Conservation (phyloP, 768 basidiomycete genomes). For the Pulveroboletus sp. region DNA sequence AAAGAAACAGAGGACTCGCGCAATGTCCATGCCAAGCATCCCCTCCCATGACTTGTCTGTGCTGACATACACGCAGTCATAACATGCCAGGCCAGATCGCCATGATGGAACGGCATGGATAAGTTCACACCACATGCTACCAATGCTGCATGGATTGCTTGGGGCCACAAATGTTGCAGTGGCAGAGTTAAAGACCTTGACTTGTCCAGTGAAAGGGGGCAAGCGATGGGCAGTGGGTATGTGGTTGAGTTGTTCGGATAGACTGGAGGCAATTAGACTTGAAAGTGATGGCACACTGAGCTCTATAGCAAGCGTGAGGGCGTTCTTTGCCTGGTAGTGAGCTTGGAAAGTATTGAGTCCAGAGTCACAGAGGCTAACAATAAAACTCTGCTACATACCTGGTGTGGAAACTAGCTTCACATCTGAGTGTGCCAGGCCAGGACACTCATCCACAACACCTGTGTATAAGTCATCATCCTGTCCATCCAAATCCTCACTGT, state of each 20-base stretch:
- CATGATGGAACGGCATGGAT: neutral
- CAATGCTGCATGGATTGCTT: neutral
- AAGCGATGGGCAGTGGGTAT: neutral
- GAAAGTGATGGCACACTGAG: neutral
- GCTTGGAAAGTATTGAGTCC: neutral
- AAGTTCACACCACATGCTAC: neutral
- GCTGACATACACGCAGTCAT: neutral
- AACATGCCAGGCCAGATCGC: neutral
- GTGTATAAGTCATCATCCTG: neutral
- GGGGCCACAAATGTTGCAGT: neutral
- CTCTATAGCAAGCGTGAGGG: neutral
- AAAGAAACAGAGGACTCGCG: neutral
- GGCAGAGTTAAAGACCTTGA: neutral
- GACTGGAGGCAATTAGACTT: neutral
- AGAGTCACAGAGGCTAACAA: too few species aligned
- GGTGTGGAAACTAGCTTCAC: neutral
- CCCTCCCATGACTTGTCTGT: neutral
- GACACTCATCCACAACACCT: neutral
- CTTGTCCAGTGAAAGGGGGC: neutral
- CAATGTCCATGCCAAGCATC: neutral
- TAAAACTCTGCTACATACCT: neutral
- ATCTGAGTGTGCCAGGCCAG: neutral
- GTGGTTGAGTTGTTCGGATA: neutral
- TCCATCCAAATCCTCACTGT: too few species aligned
- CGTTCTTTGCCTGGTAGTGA: neutral